These are phyloP conservation scores for Inga laurina DNA, from an alignment of 306 rosid species.

Conservation along the genomic window DNA sequence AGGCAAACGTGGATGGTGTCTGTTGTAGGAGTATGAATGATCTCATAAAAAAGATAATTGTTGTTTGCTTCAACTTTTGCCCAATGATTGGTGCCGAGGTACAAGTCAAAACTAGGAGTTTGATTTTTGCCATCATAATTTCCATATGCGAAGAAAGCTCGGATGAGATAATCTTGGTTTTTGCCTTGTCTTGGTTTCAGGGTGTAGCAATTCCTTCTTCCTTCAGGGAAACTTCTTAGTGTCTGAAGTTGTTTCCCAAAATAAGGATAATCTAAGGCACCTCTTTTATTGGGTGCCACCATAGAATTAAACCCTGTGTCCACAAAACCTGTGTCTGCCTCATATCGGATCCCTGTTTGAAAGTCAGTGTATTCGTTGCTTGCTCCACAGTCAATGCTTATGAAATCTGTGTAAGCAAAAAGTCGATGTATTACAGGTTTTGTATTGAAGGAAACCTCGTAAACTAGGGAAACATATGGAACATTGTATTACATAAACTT, in stretches of 20 bases:
- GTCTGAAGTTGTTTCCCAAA: background rate
- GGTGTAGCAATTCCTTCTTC: constrained; percentile 47
- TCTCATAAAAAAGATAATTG: background rate
- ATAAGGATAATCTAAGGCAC: background rate
- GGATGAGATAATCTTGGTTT: constrained; percentile 36
- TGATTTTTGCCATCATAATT: constrained; percentile 42
- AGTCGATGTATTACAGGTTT: background rate
- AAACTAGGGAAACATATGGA: no score
- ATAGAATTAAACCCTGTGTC: background rate
- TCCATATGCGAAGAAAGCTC: constrained; percentile 43
- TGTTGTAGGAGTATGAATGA: constrained; percentile 35
- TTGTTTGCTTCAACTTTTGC: background rate
- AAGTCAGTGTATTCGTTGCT: background rate
- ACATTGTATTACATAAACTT: no score
- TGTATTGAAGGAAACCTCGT: no score
- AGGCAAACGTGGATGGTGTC: constrained; percentile 40
- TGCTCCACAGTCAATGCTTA: constrained; percentile 15
- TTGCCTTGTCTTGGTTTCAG: constrained; percentile 32
- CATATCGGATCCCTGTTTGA: background rate
- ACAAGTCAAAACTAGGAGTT: constrained; percentile 36
- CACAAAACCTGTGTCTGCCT: background rate
- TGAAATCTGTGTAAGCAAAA: background rate
- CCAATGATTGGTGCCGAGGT: constrained; percentile 49
- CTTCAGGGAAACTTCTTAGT: constrained; percentile 19
- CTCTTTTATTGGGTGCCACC: background rate